These are phyloP conservation scores for Ogataea hybrid DNA, from an alignment of 1,139 yeast genomes.

Conservation along the genomic window DNA sequence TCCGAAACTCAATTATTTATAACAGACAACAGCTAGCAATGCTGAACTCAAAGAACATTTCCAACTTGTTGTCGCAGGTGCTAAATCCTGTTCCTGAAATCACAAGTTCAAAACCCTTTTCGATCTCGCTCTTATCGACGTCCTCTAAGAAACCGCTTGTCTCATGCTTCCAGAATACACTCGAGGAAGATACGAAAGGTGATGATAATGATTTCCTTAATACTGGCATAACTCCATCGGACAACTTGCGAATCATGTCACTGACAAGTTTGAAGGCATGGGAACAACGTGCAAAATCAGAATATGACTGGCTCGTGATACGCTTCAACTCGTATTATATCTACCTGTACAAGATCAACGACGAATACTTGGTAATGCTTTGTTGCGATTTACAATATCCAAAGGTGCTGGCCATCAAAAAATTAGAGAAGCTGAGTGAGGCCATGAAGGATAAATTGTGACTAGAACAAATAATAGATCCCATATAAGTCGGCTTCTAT, in stretches of 20 bases:
- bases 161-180: slow-evolving; percentile 20
- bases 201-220: slow-evolving; percentile 27
- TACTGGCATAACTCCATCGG: slow-evolving; percentile 33
- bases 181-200: slow-evolving; percentile 12
- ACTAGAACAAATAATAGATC: background rate
- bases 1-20: background rate
- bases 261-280: slow-evolving; percentile 42
- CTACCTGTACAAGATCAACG: slow-evolving; percentile 23
- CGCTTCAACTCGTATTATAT: slow-evolving; percentile 24
- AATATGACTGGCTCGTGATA: slow-evolving; percentile 24
- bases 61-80: slow-evolving; percentile 43
- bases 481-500: slow-evolving; percentile 3
- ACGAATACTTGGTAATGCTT: slow-evolving; percentile 26
- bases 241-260: slow-evolving; percentile 46
- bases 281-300: slow-evolving; percentile 20
- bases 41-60: slow-evolving; percentile 49
- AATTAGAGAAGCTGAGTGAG: slow-evolving; percentile 38
- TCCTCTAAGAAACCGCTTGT: slow-evolving; percentile 34
- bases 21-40: slow-evolving; percentile 26
- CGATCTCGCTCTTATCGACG: slow-evolving; percentile 43
- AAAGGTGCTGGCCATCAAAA: slow-evolving; percentile 44
- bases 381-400: slow-evolving; percentile 38
- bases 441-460: slow-evolving; percentile 13
- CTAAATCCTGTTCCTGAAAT: slow-evolving; percentile 34
- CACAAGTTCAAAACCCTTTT: slow-evolving; percentile 33